Conservation (phyloP, 257 asterid genomes). For the Dorcoceras hygrometricum region DNA sequence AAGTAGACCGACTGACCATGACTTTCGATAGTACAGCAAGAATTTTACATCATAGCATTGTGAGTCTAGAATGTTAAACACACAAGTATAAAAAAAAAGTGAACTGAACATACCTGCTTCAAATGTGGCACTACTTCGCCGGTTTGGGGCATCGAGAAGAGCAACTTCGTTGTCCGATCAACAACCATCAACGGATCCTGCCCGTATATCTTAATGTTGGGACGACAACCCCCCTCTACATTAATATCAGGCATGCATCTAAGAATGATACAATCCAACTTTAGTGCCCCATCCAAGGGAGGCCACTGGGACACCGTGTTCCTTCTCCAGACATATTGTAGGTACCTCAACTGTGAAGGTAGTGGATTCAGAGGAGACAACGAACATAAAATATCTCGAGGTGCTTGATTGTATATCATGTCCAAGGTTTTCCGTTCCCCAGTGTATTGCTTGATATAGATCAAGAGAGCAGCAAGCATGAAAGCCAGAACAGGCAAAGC, state of each 20-base stretch:
- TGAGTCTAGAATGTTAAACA: too few species aligned
- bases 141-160: conserved; percentile 42
- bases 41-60: too few species aligned
- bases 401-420: conserved; percentile 65
- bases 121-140: conserved; percentile 32
- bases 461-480: conserved; percentile 54
- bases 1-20: too few species aligned
- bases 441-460: conserved; percentile 39
- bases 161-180: conserved; percentile 47
- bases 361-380: conserved; percentile 51
- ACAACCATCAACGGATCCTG: conserved; percentile 54
- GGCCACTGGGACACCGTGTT: conserved; percentile 52
- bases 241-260: conserved; percentile 49
- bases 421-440: conserved; percentile 62
- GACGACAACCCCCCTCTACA: conserved; percentile 52
- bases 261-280: conserved; percentile 49
- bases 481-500: conserved; percentile 59
- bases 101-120: conserved; percentile 47
- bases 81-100: too few species aligned
- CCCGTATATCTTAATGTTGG: conserved; percentile 56
- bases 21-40: too few species aligned
- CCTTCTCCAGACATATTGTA: conserved; percentile 63
- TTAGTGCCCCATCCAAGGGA: conserved; percentile 48
- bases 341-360: conserved; percentile 73
- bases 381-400: conserved; percentile 43